A percentile compares a stretch with the other conserved stretches of the same genome.
Evolutionary conservation across 768 basidiomycete species (phyloP).

Genomic region (Sistotremastrum niveocremeum): DNA sequence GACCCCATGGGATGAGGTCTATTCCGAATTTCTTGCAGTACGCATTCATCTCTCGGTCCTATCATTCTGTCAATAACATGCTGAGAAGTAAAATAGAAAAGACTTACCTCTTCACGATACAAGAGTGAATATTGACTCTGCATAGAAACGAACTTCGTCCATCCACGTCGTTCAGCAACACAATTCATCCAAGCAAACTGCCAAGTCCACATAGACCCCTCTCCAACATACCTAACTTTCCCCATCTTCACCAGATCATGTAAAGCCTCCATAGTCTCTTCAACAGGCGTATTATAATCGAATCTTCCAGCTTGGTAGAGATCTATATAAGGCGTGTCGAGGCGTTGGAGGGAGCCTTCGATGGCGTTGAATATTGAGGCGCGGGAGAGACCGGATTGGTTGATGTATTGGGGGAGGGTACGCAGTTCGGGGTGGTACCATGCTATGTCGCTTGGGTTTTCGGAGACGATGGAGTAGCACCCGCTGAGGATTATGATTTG

Average conservation of each 20-base stretch:
- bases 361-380: constrained; percentile 26
- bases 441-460: constrained; percentile 4
- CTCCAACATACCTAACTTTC: constrained; percentile 23
- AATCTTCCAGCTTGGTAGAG: constrained; percentile 22
- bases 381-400: constrained; percentile 23
- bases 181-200: constrained; percentile 32
- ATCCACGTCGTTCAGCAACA: constrained; percentile 28
- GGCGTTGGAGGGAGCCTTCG: constrained; percentile 19
- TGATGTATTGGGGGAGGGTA: constrained; percentile 12
- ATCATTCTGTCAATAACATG: not conserved
- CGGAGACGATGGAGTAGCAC: constrained; percentile 10
- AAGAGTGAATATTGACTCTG: constrained; percentile 40
- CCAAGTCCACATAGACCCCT: constrained; percentile 33
- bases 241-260: constrained; percentile 22
- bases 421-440: constrained; percentile 5
- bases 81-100: not conserved
- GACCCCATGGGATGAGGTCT: constrained; percentile 38
- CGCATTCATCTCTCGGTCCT: constrained; percentile 33
- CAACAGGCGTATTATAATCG: constrained; percentile 10
- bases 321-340: constrained; percentile 27
- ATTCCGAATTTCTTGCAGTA: constrained; percentile 37
- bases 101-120: constrained; percentile 36
- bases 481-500: constrained; percentile 21
- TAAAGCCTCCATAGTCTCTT: constrained; percentile 23
- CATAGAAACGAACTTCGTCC: constrained; percentile 44